phyloP scores from a whole-genome alignment of 495 filamentous ascomycete genomes.

The Penicillium fimorum region DNA sequence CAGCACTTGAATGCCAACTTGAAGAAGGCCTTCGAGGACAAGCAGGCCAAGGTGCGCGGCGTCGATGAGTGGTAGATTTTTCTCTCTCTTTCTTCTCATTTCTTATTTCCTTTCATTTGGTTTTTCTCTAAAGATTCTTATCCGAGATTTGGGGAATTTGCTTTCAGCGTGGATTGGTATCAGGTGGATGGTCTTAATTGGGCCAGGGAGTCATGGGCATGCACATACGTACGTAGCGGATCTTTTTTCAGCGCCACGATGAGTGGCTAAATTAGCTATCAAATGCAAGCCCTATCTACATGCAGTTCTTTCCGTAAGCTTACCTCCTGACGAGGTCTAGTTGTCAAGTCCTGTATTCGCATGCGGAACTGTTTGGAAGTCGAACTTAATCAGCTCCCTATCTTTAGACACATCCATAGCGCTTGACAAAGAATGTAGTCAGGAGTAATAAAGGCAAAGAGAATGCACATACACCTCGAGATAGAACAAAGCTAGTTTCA shows the following conservation, averaged over 20 bases:
- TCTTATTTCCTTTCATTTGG: constrained; percentile 5
- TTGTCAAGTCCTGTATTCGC: no score
- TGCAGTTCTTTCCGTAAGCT: not conserved
- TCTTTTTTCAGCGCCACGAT: not conserved
- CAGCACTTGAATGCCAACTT: constrained; percentile 50
- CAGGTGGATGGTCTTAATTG: not conserved
- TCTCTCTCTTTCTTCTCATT: not conserved
- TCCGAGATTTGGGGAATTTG: constrained; percentile 8
- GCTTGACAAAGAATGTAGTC: not conserved
- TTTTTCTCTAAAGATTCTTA: constrained; percentile 2
- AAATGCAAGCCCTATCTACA: constrained; percentile 2
- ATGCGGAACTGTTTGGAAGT: no score
- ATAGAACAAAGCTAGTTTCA: not conserved
- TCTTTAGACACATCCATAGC: not conserved
- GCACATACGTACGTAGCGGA: constrained; percentile 8
- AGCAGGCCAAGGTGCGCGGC: constrained; percentile 35
- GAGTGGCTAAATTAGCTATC: constrained; percentile 8
- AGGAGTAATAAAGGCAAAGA: not conserved
- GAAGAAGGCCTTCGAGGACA: constrained; percentile 41
- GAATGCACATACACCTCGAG: not conserved
- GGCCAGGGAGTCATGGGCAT: constrained; percentile 3
- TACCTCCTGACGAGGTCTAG: not conserved
- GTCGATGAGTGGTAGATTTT: constrained; percentile 32
- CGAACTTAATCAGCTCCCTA: not conserved
- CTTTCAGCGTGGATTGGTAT: constrained; percentile 7